These are phyloP conservation scores for Cryptosporidium canis DNA, from an alignment of 169 alveolate genomes.

Conservation along the genomic window DNA sequence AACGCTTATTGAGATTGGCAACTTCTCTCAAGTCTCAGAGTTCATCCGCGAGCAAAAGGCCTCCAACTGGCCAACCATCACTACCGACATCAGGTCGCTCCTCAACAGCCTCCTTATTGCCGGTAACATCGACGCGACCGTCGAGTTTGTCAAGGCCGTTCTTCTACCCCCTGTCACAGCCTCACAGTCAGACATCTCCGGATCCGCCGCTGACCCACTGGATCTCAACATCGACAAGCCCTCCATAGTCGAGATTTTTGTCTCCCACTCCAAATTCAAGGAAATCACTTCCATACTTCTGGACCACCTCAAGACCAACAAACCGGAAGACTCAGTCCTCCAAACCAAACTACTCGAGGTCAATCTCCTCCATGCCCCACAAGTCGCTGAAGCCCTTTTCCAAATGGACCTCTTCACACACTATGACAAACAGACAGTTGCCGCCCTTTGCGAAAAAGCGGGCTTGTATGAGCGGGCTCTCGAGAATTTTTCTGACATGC, in stretches of 20 bases:
- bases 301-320: conserved; percentile 95
- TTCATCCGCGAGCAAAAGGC: conserved; percentile 66
- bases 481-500: conserved; percentile 92
- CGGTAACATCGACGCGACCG: conserved; percentile 72
- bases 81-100: conserved; percentile 59
- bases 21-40: conserved; percentile 88
- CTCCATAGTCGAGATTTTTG: conserved; percentile 89
- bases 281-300: conserved; percentile 97
- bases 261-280: conserved; percentile 91
- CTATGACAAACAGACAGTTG: conserved; percentile 95
- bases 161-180: conserved; percentile 72
- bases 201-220: conserved; percentile 46
- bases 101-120: conserved; percentile 77
- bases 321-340: conserved; percentile 96
- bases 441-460: conserved; percentile 96
- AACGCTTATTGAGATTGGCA: conserved; percentile 93
- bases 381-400: conserved; percentile 96
- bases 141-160: conserved; percentile 74
- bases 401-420: conserved; percentile 94
- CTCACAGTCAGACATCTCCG: conserved; percentile 20
- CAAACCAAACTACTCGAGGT: conserved; percentile 98
- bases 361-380: conserved; percentile 92
- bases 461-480: conserved; percentile 96
- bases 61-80: conserved; percentile 65
- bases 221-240: conserved; percentile 79